phyloP scores from a whole-genome alignment of 176 grass and related monocot species.

The Hordeum marinum region DNA sequence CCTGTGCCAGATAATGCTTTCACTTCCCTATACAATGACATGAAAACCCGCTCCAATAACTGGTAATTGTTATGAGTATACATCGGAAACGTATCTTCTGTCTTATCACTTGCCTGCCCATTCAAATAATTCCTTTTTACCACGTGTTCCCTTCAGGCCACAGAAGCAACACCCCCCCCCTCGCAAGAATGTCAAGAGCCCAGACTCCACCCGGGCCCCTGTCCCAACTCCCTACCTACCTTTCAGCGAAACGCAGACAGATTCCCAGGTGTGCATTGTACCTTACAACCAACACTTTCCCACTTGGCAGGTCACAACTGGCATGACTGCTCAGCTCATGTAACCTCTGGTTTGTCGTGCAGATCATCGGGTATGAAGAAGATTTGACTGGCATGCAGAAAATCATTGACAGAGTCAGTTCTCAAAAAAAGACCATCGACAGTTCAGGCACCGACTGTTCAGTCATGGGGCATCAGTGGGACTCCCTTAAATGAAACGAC shows the following conservation, averaged over 20 bases:
- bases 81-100: slow-evolving; percentile 2
- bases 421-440: neutral
- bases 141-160: slow-evolving; percentile 37
- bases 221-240: slow-evolving; percentile 37
- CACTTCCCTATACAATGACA: neutral
- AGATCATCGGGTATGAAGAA: slow-evolving; percentile 84
- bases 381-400: slow-evolving; percentile 86
- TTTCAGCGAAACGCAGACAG: slow-evolving; percentile 91
- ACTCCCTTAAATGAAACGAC: slow-evolving; percentile 38
- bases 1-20: slow-evolving; percentile 6
- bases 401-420: slow-evolving; percentile 78
- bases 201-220: slow-evolving; percentile 7
- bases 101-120: neutral
- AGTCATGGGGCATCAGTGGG: slow-evolving; percentile 51
- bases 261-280: slow-evolving; percentile 60
- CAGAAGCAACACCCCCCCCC: slow-evolving; percentile 40
- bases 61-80: neutral
- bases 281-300: slow-evolving; percentile 6
- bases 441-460: neutral
- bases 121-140: neutral
- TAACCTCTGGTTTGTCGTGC: neutral
- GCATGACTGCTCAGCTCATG: neutral
- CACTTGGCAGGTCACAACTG: neutral
- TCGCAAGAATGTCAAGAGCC: neutral
- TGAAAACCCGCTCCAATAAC: slow-evolving; percentile 21